Conservation (phyloP, 768 basidiomycete species). For the Russula earlei region DNA sequence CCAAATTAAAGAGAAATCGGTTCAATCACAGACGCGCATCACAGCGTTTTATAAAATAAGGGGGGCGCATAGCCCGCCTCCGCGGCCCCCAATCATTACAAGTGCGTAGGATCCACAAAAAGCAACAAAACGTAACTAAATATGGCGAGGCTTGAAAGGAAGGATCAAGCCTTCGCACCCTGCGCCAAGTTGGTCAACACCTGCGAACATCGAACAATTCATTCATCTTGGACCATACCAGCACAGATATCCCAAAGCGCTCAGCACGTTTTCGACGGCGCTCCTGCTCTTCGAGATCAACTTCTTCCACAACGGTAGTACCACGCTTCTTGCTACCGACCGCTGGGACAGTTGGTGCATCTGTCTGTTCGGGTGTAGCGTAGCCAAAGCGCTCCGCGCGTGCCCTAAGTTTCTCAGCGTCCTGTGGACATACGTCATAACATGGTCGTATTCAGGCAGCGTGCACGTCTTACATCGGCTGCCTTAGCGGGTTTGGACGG, state of each 20-base stretch:
- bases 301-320: conserved; percentile 33
- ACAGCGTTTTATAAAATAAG: no score
- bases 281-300: conserved; percentile 18
- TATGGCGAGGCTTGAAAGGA: background rate
- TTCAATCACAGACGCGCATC: no score
- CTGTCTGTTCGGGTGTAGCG: background rate
- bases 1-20: no score
- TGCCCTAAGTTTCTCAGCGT: conserved; percentile 37
- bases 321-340: conserved; percentile 25
- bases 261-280: conserved; percentile 18
- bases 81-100: background rate
- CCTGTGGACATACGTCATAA: conserved; percentile 3
- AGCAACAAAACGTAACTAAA: background rate
- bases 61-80: background rate
- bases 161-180: conserved; percentile 14
- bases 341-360: background rate
- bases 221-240: background rate
- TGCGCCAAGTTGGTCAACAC: background rate
- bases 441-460: background rate
- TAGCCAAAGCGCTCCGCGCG: conserved; percentile 50
- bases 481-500: conserved; percentile 18
- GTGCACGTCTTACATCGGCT: background rate
- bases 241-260: conserved; percentile 13
- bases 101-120: conserved; percentile 3
- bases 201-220: background rate